Conservation (phyloP, 306 rosid species). For the Morella rubra region DNA sequence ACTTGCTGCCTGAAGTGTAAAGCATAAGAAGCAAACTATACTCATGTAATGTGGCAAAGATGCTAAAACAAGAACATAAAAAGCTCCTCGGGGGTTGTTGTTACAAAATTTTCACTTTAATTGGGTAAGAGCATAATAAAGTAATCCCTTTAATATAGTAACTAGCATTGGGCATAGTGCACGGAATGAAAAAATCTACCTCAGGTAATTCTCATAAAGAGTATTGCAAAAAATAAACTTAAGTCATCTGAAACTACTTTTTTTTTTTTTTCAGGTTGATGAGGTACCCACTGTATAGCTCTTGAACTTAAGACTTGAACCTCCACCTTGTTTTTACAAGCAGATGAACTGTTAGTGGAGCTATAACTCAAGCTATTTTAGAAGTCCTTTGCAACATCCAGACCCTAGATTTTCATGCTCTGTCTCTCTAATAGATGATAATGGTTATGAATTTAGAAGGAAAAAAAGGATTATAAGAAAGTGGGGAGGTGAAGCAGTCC, state of each 20-base stretch:
- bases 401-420: too few relatives aligned
- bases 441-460: too few relatives aligned
- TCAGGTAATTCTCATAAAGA: not conserved
- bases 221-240: not conserved
- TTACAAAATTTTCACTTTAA: not conserved
- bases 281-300: not conserved
- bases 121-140: not conserved
- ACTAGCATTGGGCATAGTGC: not conserved
- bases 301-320: not conserved
- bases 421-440: too few relatives aligned
- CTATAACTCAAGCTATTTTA: not conserved
- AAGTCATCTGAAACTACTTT: not conserved
- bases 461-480: too few relatives aligned
- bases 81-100: not conserved
- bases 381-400: not conserved
- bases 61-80: not conserved
- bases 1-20: slow-evolving; percentile 18
- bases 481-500: too few relatives aligned
- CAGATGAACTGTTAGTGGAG: too few relatives aligned
- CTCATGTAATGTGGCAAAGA: not conserved
- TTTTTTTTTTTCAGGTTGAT: not conserved
- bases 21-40: slow-evolving; percentile 12
- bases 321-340: slow-evolving; percentile 1
- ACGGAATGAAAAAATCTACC: not conserved
- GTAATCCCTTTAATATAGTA: not conserved